Percentiles rank a stretch among this genome's conserved stretches.
phyloP scores from a whole-genome alignment of 768 basidiomycete species.

The Podaxis mareebaensis region DNA sequence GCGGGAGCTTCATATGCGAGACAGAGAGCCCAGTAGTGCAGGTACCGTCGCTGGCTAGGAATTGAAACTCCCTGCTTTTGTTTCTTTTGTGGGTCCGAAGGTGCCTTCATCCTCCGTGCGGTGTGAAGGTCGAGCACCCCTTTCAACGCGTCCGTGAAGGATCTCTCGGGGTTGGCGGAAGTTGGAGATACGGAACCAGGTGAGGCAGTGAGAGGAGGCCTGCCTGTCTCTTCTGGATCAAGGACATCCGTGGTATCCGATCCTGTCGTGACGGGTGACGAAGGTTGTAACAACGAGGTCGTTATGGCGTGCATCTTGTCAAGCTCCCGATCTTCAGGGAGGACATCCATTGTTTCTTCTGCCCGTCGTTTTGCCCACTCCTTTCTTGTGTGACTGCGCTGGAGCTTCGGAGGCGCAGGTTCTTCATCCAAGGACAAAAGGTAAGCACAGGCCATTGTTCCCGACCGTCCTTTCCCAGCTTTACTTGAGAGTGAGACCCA shows the following conservation, averaged over 20 bases:
- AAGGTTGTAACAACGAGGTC: constrained; percentile 8
- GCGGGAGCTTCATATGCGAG: constrained; percentile 56
- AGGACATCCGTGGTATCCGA: background rate
- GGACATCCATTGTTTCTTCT: constrained; percentile 47
- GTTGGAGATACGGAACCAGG: constrained; percentile 4
- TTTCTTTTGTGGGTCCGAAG: constrained; percentile 29
- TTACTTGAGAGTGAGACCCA: background rate
- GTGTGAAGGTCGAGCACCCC: constrained; percentile 70
- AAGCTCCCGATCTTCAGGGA: constrained; percentile 42
- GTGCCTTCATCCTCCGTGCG: constrained; percentile 63
- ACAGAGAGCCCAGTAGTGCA: constrained; percentile 77
- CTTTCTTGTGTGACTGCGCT: constrained; percentile 46
- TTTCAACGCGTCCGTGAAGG: constrained; percentile 44
- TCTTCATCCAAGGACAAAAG: constrained; percentile 58
- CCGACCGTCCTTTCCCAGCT: constrained; percentile 86
- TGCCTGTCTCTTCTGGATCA: background rate
- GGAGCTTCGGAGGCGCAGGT: constrained; percentile 48
- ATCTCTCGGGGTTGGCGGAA: constrained; percentile 25
- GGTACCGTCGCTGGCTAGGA: constrained; percentile 77
- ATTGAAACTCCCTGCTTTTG: constrained; percentile 69
- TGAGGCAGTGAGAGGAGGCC: background rate
- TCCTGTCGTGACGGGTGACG: background rate
- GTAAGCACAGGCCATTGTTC: constrained; percentile 83
- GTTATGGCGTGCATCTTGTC: constrained; percentile 18
- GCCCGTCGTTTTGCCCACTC: constrained; percentile 50